phyloP scores from a whole-genome alignment of 352 stramenopile species.

The Globisporangium camurandrum region DNA sequence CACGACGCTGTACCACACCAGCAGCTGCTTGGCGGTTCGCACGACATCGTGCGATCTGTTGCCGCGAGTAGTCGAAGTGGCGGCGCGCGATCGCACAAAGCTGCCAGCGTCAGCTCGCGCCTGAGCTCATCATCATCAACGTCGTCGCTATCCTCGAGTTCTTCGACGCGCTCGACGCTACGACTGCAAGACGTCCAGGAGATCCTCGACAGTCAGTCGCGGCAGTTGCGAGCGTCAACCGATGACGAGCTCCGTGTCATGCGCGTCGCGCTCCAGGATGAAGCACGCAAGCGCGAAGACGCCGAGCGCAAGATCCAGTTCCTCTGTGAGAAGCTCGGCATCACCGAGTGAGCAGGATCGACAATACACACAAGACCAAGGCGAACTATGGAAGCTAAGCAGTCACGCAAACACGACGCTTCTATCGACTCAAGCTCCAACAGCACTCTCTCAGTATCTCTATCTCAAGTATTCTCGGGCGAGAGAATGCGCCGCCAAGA shows the following conservation, averaged over 20 bases:
- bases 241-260: constrained; percentile 22
- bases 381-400: too few relatives aligned
- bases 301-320: constrained; percentile 33
- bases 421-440: too few relatives aligned
- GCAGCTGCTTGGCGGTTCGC: not conserved
- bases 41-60: too few relatives aligned
- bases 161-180: constrained; percentile 20
- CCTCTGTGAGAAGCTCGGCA: constrained; percentile 33
- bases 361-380: not conserved
- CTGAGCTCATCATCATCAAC: constrained; percentile 3
- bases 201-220: constrained; percentile 28
- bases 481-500: too few relatives aligned
- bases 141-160: constrained; percentile 10
- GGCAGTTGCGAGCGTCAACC: constrained; percentile 20
- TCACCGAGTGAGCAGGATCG: constrained; percentile 17
- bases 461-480: too few relatives aligned
- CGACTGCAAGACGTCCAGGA: constrained; percentile 29
- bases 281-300: constrained; percentile 28
- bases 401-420: too few relatives aligned
- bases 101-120: constrained; percentile 5
- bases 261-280: constrained; percentile 18
- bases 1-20: not conserved
- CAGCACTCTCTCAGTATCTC: too few relatives aligned
- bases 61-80: constrained; percentile 1
- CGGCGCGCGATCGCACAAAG: not conserved